Percentiles rank a stretch among this genome's conserved stretches.
These are phyloP conservation scores for Rhizophora mangle DNA, from an alignment of 345 rosid species.

Conservation along the genomic window DNA sequence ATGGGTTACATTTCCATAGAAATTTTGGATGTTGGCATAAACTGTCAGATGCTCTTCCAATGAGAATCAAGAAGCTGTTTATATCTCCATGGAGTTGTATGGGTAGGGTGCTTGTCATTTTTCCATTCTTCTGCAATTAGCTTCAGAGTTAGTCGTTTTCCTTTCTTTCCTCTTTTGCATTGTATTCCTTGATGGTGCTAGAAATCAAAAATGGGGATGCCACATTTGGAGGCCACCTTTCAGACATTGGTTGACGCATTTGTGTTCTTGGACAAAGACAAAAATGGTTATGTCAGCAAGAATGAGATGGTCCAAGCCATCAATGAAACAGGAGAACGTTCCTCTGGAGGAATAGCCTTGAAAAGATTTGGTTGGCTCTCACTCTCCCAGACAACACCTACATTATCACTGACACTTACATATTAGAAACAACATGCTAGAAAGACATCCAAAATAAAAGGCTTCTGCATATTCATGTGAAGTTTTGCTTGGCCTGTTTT, in stretches of 20 bases:
- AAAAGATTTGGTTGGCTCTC: slow-evolving; percentile 78
- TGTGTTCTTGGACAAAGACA: slow-evolving; percentile 83
- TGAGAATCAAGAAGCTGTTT: neutral
- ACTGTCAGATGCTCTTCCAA: neutral
- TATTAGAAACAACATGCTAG: neutral
- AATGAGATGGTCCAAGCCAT: slow-evolving; percentile 83
- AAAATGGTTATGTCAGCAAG: slow-evolving; percentile 84
- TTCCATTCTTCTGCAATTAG: slow-evolving; percentile 1
- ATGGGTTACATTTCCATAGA: neutral
- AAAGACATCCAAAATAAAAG: too few species aligned
- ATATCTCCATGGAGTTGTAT: neutral
- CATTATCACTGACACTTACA: neutral
- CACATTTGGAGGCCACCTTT: slow-evolving; percentile 73
- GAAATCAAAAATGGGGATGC: slow-evolving; percentile 74
- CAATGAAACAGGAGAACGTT: slow-evolving; percentile 86
- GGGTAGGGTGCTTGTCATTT: neutral
- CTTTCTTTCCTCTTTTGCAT: neutral
- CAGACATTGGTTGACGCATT: slow-evolving; percentile 83
- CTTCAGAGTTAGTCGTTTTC: neutral
- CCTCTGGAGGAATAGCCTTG: slow-evolving; percentile 80
- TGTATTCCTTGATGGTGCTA: slow-evolving; percentile 45
- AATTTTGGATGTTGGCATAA: neutral
- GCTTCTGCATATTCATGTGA: too few species aligned
- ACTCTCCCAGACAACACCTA: slow-evolving; percentile 10
- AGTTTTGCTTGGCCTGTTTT: too few species aligned